Conservation (phyloP, 2,329 filamentous ascomycete species). For the Cercospora berteroae region DNA sequence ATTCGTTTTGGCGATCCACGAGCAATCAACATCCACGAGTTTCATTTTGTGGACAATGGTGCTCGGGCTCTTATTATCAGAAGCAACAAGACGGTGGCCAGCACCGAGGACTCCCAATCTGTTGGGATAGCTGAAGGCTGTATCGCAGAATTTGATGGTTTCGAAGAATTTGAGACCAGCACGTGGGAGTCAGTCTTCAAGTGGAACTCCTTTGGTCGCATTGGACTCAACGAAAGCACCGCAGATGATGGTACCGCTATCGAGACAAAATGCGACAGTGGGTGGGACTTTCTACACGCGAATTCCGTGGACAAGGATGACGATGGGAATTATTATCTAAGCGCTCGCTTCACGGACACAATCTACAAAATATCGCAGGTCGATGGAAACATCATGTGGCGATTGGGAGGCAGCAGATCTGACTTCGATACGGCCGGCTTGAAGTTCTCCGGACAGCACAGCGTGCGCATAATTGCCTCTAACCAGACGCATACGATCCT, state of each 20-base stretch:
- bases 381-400: slow-evolving; percentile 52
- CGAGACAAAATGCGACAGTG: neutral
- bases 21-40: slow-evolving; percentile 18
- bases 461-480: slow-evolving; percentile 44
- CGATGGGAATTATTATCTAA: slow-evolving; percentile 53
- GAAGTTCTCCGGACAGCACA: slow-evolving; percentile 49
- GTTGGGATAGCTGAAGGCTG: neutral
- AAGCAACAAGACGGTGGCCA: slow-evolving; percentile 6
- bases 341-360: slow-evolving; percentile 49
- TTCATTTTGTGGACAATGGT: slow-evolving; percentile 17
- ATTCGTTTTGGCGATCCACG: neutral
- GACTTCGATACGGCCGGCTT: slow-evolving; percentile 20
- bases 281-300: slow-evolving; percentile 15
- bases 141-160: slow-evolving; percentile 17
- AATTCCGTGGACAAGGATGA: slow-evolving; percentile 42
- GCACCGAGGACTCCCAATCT: neutral
- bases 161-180: slow-evolving; percentile 16
- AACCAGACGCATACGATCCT: slow-evolving; percentile 46
- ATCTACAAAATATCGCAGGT: slow-evolving; percentile 48
- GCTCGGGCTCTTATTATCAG: slow-evolving; percentile 14
- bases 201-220: slow-evolving; percentile 19
- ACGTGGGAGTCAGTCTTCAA: slow-evolving; percentile 16
- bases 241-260: neutral
- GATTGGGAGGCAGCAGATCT: slow-evolving; percentile 35
- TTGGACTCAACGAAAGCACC: slow-evolving; percentile 17